These are phyloP conservation scores for Eucalyptus albens DNA, from an alignment of 345 rosid genomes.

Conservation along the genomic window DNA sequence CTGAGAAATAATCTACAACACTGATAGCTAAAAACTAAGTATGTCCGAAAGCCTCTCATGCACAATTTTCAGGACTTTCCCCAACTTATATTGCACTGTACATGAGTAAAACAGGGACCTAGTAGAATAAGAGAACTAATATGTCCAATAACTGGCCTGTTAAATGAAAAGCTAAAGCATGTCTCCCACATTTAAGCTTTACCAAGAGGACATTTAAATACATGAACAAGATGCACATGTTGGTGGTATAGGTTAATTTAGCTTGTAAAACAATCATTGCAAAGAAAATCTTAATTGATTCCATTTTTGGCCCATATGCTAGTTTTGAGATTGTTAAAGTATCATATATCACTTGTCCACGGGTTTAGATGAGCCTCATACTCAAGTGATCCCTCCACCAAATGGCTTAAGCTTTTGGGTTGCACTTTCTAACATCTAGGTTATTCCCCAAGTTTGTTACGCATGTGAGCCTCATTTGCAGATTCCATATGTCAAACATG, in stretches of 20 bases:
- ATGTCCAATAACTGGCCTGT: background rate
- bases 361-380: background rate
- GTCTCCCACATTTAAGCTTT: background rate
- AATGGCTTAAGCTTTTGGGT: background rate
- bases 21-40: background rate
- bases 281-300: background rate
- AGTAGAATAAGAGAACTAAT: background rate
- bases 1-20: background rate
- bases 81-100: background rate
- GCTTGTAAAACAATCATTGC: background rate
- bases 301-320: background rate
- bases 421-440: background rate
- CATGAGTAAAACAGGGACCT: background rate
- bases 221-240: background rate
- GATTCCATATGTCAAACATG: background rate
- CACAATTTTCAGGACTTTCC: background rate
- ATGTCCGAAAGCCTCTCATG: background rate
- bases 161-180: background rate
- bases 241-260: background rate
- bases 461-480: background rate
- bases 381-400: background rate
- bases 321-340: background rate
- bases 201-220: background rate
- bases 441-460: background rate
- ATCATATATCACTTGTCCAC: background rate